Base-by-base conservation (phyloP, 2,329 filamentous ascomycete species). In the Cercospora nicotianae region DNA sequence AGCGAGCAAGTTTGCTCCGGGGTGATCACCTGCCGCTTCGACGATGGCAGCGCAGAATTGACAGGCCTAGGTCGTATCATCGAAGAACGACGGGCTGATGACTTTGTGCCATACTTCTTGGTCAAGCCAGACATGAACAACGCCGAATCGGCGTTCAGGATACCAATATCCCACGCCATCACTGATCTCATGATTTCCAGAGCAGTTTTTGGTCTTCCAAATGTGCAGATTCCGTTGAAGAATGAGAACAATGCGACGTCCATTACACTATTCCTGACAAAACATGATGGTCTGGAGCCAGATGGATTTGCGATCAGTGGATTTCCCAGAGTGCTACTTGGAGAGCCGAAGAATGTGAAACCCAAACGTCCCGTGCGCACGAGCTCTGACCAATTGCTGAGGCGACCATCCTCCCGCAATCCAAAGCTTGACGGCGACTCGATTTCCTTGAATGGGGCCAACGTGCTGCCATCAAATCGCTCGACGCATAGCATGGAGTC, bases 81-180 rank as follows among this genome's bases (percentile, higher is more conserved):
- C 67, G 68, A 73, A 60, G 69, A 75, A 42, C 60, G 72, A 64
- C 53, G 73, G 64, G 65, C 39, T n/a, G 66, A 74, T 23, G 69
- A 70, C 23, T 80, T 79, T 63, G 76, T 78, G 67, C 78, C 79
- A 2, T 78, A 76, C 67, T 79, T 80, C 68, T 63, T 74, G 18
- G 67, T 78, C 65, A 71, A 72, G 55, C 75, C 76, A 1, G 70
- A 75, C 33, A 57, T 69, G 12, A 70, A 74, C 18, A 59, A 62
- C 31, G 57, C 60, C 16, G 73, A 76, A 10, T 59, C 67, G 45
- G 64, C 68, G 0, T 74, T 74, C 72, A 73, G 70, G 63, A 71
- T 77, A 45, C 65, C 70, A 1, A 69, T 75, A 60, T 73, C 71
- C 4, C 70, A 63, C 16, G 71, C 74, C 6, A 71, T 75, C n/a